A percentile compares a stretch with the other conserved stretches of the same genome.
Conservation (phyloP, 2,329 filamentous ascomycete species). For the Fusarium sp. region DNA sequence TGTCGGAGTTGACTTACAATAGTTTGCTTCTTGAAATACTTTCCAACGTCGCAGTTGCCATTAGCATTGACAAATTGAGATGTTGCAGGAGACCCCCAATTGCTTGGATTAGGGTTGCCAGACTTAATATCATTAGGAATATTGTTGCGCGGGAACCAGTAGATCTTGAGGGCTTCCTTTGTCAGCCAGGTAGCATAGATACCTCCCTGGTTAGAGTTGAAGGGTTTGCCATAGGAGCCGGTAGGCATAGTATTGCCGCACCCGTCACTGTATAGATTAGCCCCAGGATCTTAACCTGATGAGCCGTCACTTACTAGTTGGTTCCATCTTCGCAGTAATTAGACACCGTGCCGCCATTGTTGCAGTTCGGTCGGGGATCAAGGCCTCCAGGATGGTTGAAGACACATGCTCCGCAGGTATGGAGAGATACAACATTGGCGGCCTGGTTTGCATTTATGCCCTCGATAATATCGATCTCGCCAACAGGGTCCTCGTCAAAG, state of each 20-base stretch:
- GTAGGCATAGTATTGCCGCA: slow-evolving; percentile 26
- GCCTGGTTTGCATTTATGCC: slow-evolving; percentile 17
- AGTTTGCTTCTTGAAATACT: slow-evolving; percentile 29
- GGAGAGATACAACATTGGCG: slow-evolving; percentile 17
- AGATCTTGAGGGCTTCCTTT: slow-evolving; percentile 22
- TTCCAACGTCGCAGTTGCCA: slow-evolving; percentile 32
- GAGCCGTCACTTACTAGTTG: slow-evolving; percentile 1
- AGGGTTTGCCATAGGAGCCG: slow-evolving; percentile 23
- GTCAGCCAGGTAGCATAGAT: slow-evolving; percentile 27
- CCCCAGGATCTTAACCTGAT: rapidly evolving
- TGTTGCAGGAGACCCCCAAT: slow-evolving; percentile 15
- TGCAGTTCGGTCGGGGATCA: slow-evolving; percentile 16
- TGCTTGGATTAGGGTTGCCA: slow-evolving; percentile 22
- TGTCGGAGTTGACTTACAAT: slow-evolving; percentile 13
- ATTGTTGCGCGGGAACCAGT: slow-evolving; percentile 23
- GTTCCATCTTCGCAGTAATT: slow-evolving; percentile 2
- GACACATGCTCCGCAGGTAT: slow-evolving; percentile 23
- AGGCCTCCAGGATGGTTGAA: slow-evolving; percentile 14
- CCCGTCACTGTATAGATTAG: not conserved
- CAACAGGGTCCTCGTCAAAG: slow-evolving; percentile 23
- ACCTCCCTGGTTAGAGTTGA: slow-evolving; percentile 21
- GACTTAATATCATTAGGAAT: slow-evolving; percentile 16
- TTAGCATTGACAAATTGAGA: slow-evolving; percentile 28
- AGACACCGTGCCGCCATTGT: slow-evolving; percentile 18
- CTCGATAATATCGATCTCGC: slow-evolving; percentile 27